A percentile compares a stretch with the other conserved stretches of the same genome.
Conservation (phyloP, 1,284 basidiomycete genomes). For the Cryptococcus sp. region DNA sequence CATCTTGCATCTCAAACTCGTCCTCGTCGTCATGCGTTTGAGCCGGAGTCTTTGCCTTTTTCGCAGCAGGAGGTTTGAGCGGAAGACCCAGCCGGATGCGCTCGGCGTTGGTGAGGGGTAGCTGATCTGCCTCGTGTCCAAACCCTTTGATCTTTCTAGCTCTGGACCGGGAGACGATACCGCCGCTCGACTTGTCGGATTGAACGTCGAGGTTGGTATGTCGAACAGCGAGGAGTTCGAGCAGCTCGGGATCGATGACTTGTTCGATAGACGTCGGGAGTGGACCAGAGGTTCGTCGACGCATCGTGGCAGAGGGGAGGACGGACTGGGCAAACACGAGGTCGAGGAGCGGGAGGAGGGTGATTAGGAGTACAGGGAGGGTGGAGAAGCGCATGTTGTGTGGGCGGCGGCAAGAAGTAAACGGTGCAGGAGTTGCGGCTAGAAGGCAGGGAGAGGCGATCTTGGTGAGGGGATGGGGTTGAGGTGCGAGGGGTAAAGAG, state of each 20-base stretch:
- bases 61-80: constrained; percentile 9
- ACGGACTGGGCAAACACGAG: not conserved
- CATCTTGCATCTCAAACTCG: not conserved
- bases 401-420: too few relatives aligned
- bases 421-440: too few relatives aligned
- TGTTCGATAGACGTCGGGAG: constrained; percentile 2
- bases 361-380: not conserved
- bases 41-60: not conserved
- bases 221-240: constrained; percentile 2
- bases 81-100: constrained; percentile 8
- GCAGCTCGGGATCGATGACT: constrained; percentile 3
- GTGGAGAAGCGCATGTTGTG: not conserved
- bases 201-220: not conserved
- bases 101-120: constrained; percentile 9
- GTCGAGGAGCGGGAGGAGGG: constrained; percentile 1
- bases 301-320: not conserved
- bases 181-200: not conserved
- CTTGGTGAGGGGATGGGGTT: not conserved
- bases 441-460: not conserved
- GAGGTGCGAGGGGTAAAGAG: not conserved
- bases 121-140: constrained; percentile 6
- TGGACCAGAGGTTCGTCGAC: not conserved
- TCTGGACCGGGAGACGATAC: not conserved
- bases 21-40: not conserved
- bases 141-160: constrained; percentile 9